These are phyloP conservation scores for Alternaria angustiovoidea DNA, from an alignment of 2,329 filamentous ascomycete species.

Conservation along the genomic window DNA sequence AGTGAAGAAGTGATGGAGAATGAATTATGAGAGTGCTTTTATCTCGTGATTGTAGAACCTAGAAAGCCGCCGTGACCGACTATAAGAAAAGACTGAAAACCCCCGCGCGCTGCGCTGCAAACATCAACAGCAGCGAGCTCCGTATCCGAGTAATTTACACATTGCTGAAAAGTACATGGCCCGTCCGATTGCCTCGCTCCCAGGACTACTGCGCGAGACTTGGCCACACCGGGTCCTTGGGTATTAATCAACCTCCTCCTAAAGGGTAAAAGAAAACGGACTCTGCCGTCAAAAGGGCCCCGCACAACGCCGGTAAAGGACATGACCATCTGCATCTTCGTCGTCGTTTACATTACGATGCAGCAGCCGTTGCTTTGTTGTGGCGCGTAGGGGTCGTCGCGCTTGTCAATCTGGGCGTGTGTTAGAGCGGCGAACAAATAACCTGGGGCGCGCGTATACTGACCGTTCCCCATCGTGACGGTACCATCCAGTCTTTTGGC, in stretches of 20 bases:
- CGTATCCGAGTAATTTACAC: constrained; percentile 51
- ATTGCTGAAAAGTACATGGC: constrained; percentile 51
- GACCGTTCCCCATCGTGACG: constrained; percentile 90
- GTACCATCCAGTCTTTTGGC: constrained; percentile 99
- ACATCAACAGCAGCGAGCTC: constrained; percentile 37
- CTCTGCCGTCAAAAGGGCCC: constrained; percentile 47
- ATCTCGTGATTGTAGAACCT: constrained; percentile 35
- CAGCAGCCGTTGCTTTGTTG: constrained; percentile 94
- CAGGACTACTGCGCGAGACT: constrained; percentile 36
- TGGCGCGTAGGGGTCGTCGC: constrained; percentile 97
- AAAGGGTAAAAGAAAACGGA: constrained; percentile 46
- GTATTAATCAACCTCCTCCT: constrained; percentile 47
- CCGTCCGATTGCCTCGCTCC: constrained; percentile 40
- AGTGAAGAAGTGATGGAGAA: background rate
- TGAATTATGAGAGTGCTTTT: constrained; percentile 17
- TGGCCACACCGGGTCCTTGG: constrained; percentile 30
- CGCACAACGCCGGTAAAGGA: constrained; percentile 51
- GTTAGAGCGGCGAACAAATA: constrained; percentile 28
- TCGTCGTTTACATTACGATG: constrained; percentile 78
- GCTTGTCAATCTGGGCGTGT: constrained; percentile 76
- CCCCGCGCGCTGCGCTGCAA: constrained; percentile 39
- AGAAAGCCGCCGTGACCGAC: constrained; percentile 35
- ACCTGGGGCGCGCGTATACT: constrained; percentile 29
- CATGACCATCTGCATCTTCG: constrained; percentile 43
- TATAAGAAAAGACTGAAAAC: constrained; percentile 33